phyloP scores from a whole-genome alignment of 495 filamentous ascomycete genomes.

The Penicillium malachiteum region DNA sequence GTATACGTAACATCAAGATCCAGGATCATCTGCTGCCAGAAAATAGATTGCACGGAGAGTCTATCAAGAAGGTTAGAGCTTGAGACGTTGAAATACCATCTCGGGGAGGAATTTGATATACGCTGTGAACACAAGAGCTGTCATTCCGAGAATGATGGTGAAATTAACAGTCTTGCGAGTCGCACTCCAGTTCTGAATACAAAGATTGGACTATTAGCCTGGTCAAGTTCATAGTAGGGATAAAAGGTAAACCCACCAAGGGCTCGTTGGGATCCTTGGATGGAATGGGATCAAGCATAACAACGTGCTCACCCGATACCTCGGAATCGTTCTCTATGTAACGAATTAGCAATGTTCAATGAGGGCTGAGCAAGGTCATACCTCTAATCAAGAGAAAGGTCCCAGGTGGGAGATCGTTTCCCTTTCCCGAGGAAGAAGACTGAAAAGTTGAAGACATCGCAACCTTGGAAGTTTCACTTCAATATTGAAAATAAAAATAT shows the following conservation, averaged over 20 bases:
- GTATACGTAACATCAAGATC: constrained; percentile 29
- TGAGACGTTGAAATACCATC: not conserved
- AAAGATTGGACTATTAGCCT: not conserved
- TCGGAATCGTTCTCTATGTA: constrained; percentile 21
- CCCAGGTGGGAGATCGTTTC: constrained; percentile 23
- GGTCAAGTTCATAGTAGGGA: not conserved
- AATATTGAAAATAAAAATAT: too few species aligned
- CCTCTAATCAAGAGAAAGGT: constrained; percentile 35
- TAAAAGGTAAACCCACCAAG: constrained; percentile 17
- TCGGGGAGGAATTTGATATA: constrained; percentile 8
- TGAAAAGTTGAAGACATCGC: constrained; percentile 12
- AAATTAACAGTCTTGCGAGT: constrained; percentile 34
- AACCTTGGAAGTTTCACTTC: not conserved
- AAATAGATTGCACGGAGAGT: constrained; percentile 31
- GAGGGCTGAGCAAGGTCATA: constrained; percentile 1
- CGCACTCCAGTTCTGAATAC: constrained; percentile 35
- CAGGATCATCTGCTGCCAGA: constrained; percentile 38
- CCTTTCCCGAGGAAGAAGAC: constrained; percentile 1
- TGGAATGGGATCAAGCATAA: constrained; percentile 32
- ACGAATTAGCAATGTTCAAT: not conserved
- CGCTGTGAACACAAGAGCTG: constrained; percentile 35
- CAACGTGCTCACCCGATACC: constrained; percentile 10
- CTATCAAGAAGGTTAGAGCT: constrained; percentile 9
- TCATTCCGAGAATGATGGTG: constrained; percentile 30
- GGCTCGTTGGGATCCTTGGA: constrained; percentile 37